Evolutionary conservation across 2,329 filamentous ascomycete species (phyloP).

Genomic region (Colletotrichum brevisporum): DNA sequence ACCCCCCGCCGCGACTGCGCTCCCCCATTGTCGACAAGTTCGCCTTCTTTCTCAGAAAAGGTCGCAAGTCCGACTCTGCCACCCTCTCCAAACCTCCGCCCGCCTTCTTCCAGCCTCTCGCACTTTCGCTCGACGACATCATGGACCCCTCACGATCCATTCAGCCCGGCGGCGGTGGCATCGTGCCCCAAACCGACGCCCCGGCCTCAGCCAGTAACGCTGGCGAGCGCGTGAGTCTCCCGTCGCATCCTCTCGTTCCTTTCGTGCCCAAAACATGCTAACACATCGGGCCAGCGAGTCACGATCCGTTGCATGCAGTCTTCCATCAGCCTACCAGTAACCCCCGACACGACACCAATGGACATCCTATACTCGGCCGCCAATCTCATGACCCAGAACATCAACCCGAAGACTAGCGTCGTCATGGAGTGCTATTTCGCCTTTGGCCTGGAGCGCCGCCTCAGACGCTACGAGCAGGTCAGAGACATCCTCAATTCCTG

Average conservation of each 20-base stretch:
- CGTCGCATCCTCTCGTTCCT: background rate
- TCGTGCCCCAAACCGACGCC: slow-evolving; percentile 74
- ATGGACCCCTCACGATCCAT: slow-evolving; percentile 51
- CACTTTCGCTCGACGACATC: slow-evolving; percentile 14
- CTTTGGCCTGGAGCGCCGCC: slow-evolving; percentile 83
- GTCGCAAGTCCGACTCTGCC: slow-evolving; percentile 55
- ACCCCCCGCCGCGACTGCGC: slow-evolving; percentile 51
- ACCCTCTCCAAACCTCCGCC: slow-evolving; percentile 37
- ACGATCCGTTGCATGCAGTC: slow-evolving; percentile 80
- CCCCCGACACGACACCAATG: slow-evolving; percentile 78
- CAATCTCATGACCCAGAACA: slow-evolving; percentile 72
- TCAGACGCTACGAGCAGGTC: slow-evolving; percentile 89
- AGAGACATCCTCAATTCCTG: slow-evolving; percentile 94
- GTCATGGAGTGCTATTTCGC: slow-evolving; percentile 82
- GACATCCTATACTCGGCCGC: slow-evolving; percentile 81
- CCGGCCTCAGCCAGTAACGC: slow-evolving; percentile 86
- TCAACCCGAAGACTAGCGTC: slow-evolving; percentile 77
- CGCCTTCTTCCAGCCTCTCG: slow-evolving; percentile 27
- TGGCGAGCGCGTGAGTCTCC: slow-evolving; percentile 75
- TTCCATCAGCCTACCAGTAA: slow-evolving; percentile 79
- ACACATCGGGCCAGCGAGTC: slow-evolving; percentile 69
- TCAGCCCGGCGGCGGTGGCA: slow-evolving; percentile 60
- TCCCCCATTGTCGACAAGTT: slow-evolving; percentile 65
- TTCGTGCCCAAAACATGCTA: slow-evolving; percentile 41
- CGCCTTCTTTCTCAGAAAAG: slow-evolving; percentile 57